These are phyloP conservation scores for Helicocarpus griseus DNA, from an alignment of 2,329 filamentous ascomycete genomes.

Conservation along the genomic window DNA sequence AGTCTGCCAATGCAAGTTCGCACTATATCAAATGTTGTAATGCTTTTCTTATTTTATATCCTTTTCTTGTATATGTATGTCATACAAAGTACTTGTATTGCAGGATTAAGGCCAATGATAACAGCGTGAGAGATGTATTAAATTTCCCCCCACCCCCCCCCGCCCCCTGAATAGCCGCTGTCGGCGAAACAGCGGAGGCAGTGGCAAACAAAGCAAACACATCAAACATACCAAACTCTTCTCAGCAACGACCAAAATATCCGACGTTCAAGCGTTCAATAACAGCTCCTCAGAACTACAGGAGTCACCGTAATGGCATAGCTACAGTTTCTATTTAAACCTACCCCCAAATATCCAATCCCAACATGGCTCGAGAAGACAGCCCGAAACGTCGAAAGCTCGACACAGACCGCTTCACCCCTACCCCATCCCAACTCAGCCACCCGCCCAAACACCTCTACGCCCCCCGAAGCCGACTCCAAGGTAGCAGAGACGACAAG, in stretches of 20 bases:
- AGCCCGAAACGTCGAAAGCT: slow-evolving; percentile 58
- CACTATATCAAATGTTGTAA: too few species aligned
- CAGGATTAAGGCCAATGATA: too few species aligned
- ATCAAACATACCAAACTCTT: slow-evolving; percentile 1
- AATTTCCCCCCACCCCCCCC: background rate
- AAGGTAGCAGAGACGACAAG: slow-evolving; percentile 5
- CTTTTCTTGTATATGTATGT: too few species aligned
- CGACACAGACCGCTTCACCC: slow-evolving; percentile 52
- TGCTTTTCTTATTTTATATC: background rate
- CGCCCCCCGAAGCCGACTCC: slow-evolving; percentile 21
- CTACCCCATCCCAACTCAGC: slow-evolving; percentile 39
- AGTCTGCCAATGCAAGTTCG: too few species aligned
- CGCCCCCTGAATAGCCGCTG: too few species aligned
- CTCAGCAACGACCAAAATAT: background rate
- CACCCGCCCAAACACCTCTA: slow-evolving; percentile 30
- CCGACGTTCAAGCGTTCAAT: background rate
- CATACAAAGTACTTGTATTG: too few species aligned
- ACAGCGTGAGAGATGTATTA: background rate
- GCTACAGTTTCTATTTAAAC: background rate
- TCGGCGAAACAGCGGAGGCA: background rate
- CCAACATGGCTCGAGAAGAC: slow-evolving; percentile 31
- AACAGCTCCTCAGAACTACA: background rate
- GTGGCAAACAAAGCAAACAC: background rate
- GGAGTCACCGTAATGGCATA: background rate
- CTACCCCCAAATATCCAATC: background rate